A percentile compares a stretch with the other conserved stretches of the same genome.
phyloP scores from a whole-genome alignment of 805 yeast genomes.

The Candida morakotiae region DNA sequence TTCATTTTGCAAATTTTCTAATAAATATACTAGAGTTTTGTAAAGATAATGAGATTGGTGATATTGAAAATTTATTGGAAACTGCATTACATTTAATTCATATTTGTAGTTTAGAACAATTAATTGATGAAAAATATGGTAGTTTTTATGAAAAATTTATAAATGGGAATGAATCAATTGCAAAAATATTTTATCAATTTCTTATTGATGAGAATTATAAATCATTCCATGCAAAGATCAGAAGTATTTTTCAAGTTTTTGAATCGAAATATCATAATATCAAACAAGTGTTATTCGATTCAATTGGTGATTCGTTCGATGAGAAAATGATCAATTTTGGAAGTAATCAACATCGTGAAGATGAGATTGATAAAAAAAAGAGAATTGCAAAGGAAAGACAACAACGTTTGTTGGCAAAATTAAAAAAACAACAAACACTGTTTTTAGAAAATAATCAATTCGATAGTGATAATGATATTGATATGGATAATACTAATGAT shows the following conservation, averaged over 20 bases:
- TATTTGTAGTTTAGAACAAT: slow-evolving; percentile 38
- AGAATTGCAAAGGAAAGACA: slow-evolving; percentile 66
- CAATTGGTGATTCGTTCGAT: slow-evolving; percentile 21
- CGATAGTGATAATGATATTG: slow-evolving; percentile 35
- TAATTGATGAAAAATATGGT: slow-evolving; percentile 28
- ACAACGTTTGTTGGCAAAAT: slow-evolving; percentile 67
- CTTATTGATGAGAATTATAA: slow-evolving; percentile 39
- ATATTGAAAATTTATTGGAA: slow-evolving; percentile 54
- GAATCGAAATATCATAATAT: slow-evolving; percentile 20
- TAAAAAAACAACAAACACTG: slow-evolving; percentile 73
- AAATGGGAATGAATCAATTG: slow-evolving; percentile 29
- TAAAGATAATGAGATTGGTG: slow-evolving; percentile 29
- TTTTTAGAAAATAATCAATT: slow-evolving; percentile 35
- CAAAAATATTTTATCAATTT: slow-evolving; percentile 31
- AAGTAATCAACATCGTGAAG: slow-evolving; percentile 15
- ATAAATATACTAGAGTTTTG: slow-evolving; percentile 45
- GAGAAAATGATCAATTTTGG: slow-evolving; percentile 16
- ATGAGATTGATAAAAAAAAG: slow-evolving; percentile 57
- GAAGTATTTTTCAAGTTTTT: slow-evolving; percentile 45
- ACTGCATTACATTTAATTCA: slow-evolving; percentile 67
- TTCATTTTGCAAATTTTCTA: slow-evolving; percentile 51
- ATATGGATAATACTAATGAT: slow-evolving; percentile 33
- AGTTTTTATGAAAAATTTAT: slow-evolving; percentile 25
- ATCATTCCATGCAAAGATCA: slow-evolving; percentile 49
- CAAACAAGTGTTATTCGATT: slow-evolving; percentile 14